Conservation (phyloP, 352 stramenopile genomes). For the Phytophthora sp. region DNA sequence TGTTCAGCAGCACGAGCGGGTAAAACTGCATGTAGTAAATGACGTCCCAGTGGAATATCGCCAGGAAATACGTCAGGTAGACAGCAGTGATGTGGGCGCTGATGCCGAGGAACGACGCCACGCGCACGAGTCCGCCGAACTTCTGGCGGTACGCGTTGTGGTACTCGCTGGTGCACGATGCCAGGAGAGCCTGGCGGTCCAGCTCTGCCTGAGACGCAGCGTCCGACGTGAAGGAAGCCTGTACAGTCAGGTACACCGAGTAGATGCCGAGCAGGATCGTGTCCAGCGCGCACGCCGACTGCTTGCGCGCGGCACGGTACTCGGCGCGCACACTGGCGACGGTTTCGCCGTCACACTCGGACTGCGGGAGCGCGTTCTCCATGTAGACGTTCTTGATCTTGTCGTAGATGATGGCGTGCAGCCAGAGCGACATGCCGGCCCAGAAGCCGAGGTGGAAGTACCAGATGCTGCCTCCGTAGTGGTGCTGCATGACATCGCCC, state of each 20-base stretch:
- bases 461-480: constrained; percentile 48
- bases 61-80: constrained; percentile 72
- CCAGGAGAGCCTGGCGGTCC: constrained; percentile 60
- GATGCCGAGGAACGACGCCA: constrained; percentile 86
- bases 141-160: constrained; percentile 60
- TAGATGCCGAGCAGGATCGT: constrained; percentile 81
- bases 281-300: constrained; percentile 69
- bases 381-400: constrained; percentile 91
- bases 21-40: constrained; percentile 85
- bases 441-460: constrained; percentile 64
- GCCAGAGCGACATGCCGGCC: constrained; percentile 74
- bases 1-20: constrained; percentile 71
- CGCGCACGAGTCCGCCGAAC: constrained; percentile 64
- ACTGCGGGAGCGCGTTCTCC: constrained; percentile 81
- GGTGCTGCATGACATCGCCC: constrained; percentile 56
- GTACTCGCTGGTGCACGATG: constrained; percentile 70
- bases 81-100: constrained; percentile 75
- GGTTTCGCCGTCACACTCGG: constrained; percentile 81
- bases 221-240: constrained; percentile 72
- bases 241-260: constrained; percentile 71
- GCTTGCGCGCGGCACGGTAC: constrained; percentile 62
- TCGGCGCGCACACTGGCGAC: constrained; percentile 81
- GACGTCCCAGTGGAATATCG: constrained; percentile 77
- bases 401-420: constrained; percentile 86
- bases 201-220: constrained; percentile 64